phyloP scores from a whole-genome alignment of 345 rosid species.

The Eucalyptus erythrocorys region DNA sequence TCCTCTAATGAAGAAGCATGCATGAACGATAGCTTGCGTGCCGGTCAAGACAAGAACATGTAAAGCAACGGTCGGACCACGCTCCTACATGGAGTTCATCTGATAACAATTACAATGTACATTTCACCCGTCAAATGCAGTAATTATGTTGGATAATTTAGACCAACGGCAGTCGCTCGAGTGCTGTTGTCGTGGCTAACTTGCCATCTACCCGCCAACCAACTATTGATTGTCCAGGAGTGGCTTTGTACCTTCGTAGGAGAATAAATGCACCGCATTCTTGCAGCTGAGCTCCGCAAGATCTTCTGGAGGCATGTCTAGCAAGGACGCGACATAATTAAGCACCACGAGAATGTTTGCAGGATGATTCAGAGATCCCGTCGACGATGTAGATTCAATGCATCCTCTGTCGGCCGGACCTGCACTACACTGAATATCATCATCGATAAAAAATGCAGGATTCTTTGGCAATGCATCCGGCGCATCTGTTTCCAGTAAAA shows the following conservation, averaged over 20 bases:
- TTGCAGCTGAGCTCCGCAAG: conserved; percentile 45
- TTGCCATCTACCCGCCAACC: background rate
- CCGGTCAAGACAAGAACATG: background rate
- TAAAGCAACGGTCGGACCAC: background rate
- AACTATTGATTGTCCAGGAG: background rate
- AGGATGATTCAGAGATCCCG: conserved; percentile 72
- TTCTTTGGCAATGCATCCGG: conserved; percentile 75
- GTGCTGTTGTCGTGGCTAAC: background rate
- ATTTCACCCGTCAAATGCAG: background rate
- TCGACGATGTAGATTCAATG: conserved; percentile 16
- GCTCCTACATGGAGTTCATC: background rate
- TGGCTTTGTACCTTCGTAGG: conserved; percentile 15
- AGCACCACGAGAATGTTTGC: conserved; percentile 69
- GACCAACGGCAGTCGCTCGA: background rate
- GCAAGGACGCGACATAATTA: conserved; percentile 44
- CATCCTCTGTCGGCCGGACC: conserved; percentile 22
- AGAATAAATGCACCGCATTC: conserved; percentile 58
- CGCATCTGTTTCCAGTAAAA: conserved; percentile 82
- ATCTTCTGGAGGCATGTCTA: conserved; percentile 52
- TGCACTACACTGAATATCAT: conserved; percentile 27
- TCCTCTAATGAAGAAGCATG: background rate
- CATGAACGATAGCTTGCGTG: background rate
- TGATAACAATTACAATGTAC: background rate
- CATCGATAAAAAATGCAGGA: conserved; percentile 18
- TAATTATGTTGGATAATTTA: background rate